Base-by-base conservation (phyloP, 441 rosid genomes). In the Rhodomyrtus psidioides region DNA sequence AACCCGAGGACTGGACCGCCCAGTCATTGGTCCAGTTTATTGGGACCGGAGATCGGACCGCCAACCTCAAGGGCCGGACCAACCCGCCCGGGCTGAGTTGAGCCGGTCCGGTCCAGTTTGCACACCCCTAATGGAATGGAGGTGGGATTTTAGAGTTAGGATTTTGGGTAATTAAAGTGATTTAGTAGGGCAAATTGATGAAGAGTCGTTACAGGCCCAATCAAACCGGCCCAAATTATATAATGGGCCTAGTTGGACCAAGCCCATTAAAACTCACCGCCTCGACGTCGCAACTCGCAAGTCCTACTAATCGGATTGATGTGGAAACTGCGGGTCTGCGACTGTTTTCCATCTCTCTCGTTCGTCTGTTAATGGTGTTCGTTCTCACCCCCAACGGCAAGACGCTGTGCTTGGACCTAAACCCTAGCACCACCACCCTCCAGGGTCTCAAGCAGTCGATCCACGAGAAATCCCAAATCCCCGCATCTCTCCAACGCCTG, bases 371-470 rank as follows among this genome's bases (percentile, higher is more conserved):
- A 2, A 95, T 95, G 98, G 97, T 95, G 82, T 94, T 95, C 87
- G 53, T 95, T 12, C 88, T 93, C 84, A 79, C 91, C 12, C 96
- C 97, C 21, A 87, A 89, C 85, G 89, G 91, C 81, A 89, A 89
- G 82, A 94, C 95, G 24, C 62, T 95, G 1, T 89, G 90, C 81
- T 42, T 96, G 21, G 85, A 93, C 83, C 84, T 93, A 1, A 89
- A 91, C 88, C 96, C 98, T 53, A 86, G 83, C 57, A 81, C 93
- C 86, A 89, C 98, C 86, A 92, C 96, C 24, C 89, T 94, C 87
- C 83, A 83, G 79, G 89, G 87, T 85, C 95, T 95, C 85, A 93
- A 93, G 42, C 92, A 83, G 84, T 88, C 89, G 49, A 89, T 93
- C 81, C 90, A 92, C 84, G 88, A 82, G 34, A 89, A 85, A 39